These are phyloP conservation scores for Sporothrix inflata DNA, from an alignment of 2,329 filamentous ascomycete genomes.

Conservation along the genomic window DNA sequence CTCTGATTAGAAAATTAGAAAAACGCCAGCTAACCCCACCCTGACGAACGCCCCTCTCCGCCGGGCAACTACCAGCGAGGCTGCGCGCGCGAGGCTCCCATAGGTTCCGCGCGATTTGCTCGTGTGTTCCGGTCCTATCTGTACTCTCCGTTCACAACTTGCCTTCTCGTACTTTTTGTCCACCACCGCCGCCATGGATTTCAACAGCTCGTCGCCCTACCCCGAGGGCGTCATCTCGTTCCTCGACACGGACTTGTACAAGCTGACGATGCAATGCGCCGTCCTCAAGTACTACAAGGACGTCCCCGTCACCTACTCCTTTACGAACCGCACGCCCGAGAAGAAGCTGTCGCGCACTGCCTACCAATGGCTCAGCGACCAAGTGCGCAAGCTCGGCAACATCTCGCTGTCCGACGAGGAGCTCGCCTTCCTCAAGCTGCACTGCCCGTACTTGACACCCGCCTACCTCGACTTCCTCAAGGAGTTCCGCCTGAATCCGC, in stretches of 20 bases:
- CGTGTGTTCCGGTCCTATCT: not conserved
- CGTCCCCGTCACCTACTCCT: slow-evolving; percentile 82
- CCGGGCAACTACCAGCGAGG: not conserved
- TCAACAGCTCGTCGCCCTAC: slow-evolving; percentile 67
- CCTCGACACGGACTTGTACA: slow-evolving; percentile 85
- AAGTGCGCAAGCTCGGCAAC: slow-evolving; percentile 83
- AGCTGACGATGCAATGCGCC: slow-evolving; percentile 98
- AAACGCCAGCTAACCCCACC: not conserved
- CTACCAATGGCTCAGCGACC: slow-evolving; percentile 81
- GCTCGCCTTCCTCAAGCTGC: slow-evolving; percentile 72
- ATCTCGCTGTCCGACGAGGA: slow-evolving; percentile 80
- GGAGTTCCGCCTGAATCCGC: slow-evolving; percentile 78
- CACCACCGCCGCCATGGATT: slow-evolving; percentile 56
- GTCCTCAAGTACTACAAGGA: slow-evolving; percentile 90
- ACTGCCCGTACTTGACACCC: slow-evolving; percentile 78
- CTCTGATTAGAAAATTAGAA: not conserved
- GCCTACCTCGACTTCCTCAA: slow-evolving; percentile 81
- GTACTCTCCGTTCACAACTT: not conserved
- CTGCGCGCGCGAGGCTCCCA: not conserved
- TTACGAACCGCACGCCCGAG: slow-evolving; percentile 92
- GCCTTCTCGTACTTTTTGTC: not conserved
- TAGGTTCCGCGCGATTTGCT: not conserved
- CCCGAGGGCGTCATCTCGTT: slow-evolving; percentile 81
- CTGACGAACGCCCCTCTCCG: slow-evolving; percentile 11
- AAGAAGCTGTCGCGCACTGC: slow-evolving; percentile 86